phyloP scores from a whole-genome alignment of 2,329 filamentous ascomycete species.

The Hansfordia pulvinata region DNA sequence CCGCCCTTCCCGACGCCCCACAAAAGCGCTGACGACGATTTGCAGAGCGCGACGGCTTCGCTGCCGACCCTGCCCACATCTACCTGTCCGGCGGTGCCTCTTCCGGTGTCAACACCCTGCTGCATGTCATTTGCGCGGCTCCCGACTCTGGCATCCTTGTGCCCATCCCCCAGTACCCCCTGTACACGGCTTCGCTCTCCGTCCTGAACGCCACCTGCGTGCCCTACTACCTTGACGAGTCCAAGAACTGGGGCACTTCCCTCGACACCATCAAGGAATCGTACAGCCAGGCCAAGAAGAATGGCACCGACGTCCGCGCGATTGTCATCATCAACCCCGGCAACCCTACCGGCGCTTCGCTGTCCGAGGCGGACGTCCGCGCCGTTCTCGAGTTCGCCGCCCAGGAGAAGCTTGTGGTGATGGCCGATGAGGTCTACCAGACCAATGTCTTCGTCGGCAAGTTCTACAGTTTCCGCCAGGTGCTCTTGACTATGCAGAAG shows the following conservation, averaged over 20 bases:
- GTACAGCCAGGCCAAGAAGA: slow-evolving; percentile 58
- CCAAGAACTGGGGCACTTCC: slow-evolving; percentile 77
- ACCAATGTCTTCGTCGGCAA: slow-evolving; percentile 93
- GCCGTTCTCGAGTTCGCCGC: slow-evolving; percentile 78
- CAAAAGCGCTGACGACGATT: slow-evolving; percentile 5
- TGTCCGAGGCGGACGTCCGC: slow-evolving; percentile 66
- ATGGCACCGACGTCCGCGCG: slow-evolving; percentile 77
- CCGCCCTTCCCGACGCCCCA: neutral
- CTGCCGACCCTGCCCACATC: slow-evolving; percentile 66
- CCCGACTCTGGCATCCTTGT: slow-evolving; percentile 75
- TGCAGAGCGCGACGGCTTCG: slow-evolving; percentile 71
- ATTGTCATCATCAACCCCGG: slow-evolving; percentile 98
- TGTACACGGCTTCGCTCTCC: slow-evolving; percentile 87
- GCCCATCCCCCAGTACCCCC: slow-evolving; percentile 93
- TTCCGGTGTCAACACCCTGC: slow-evolving; percentile 84
- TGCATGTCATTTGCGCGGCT: slow-evolving; percentile 74
- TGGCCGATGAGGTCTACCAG: slow-evolving; percentile 98
- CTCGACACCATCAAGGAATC: slow-evolving; percentile 62
- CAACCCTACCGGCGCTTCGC: slow-evolving; percentile 86
- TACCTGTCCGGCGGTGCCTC: slow-evolving; percentile 89
- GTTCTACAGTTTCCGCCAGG: slow-evolving; percentile 92
- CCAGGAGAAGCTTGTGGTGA: slow-evolving; percentile 72
- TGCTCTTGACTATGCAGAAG: slow-evolving; percentile 68
- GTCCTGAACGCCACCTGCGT: slow-evolving; percentile 78
- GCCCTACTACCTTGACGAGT: slow-evolving; percentile 87